A percentile compares a stretch with the other conserved stretches of the same genome.
Evolutionary conservation across 2,329 filamentous ascomycete genomes (phyloP).

Genomic region (Colletotrichum musicola): DNA sequence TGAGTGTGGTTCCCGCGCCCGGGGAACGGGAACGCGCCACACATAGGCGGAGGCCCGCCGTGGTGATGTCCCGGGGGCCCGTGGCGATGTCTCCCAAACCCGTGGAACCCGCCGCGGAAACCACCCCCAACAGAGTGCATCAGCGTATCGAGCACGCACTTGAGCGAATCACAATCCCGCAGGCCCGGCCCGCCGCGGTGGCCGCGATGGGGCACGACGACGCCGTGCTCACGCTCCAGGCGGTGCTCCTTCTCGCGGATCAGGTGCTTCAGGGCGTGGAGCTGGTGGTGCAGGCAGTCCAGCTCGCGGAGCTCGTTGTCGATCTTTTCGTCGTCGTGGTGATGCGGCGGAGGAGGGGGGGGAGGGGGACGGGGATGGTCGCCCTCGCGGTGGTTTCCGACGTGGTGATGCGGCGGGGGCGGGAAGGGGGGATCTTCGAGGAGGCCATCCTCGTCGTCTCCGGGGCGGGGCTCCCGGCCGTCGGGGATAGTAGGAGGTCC

Average conservation of each 20-base stretch:
- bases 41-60: constrained; percentile 14
- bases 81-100: constrained; percentile 13
- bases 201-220: constrained; percentile 40
- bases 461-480: constrained; percentile 34
- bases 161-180: constrained; percentile 55
- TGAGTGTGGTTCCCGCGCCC: constrained; percentile 43
- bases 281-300: constrained; percentile 56
- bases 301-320: constrained; percentile 60
- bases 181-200: constrained; percentile 30
- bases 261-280: constrained; percentile 55
- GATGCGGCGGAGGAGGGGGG: constrained; percentile 26
- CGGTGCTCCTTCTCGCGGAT: constrained; percentile 58
- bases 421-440: constrained; percentile 35
- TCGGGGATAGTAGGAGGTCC: constrained; percentile 9
- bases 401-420: constrained; percentile 40
- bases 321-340: constrained; percentile 42
- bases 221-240: constrained; percentile 52
- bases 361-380: not conserved
- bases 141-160: constrained; percentile 57
- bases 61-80: not conserved
- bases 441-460: constrained; percentile 32
- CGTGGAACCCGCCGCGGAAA: constrained; percentile 24
- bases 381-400: constrained; percentile 25
- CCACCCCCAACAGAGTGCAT: constrained; percentile 52
- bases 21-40: constrained; percentile 41